Base-by-base conservation (phyloP, 2,329 filamentous ascomycete species). In the Exserohilum rostratum region DNA sequence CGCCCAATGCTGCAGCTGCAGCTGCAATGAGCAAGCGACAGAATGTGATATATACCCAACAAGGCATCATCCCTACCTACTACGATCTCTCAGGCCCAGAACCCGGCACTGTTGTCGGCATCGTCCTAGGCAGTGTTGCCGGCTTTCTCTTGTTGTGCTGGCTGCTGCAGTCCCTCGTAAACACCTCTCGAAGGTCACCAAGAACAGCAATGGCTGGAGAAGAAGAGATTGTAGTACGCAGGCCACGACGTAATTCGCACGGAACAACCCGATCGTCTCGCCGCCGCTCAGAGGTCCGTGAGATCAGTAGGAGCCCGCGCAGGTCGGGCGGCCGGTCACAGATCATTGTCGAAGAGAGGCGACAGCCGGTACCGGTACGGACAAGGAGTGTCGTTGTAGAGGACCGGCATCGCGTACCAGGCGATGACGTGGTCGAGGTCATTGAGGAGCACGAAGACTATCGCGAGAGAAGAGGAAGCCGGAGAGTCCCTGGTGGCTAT, bases 31-130 rank as follows among this genome's bases (percentile, higher is more conserved):
- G 57, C 39, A 61, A 63, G 51, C 64, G 67, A 18, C 61, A 66
- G 34, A 56, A 64, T 17, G 53, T 64, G 2, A 46, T 55, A 49
- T 39, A 58, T 11, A 49, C 62, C 18, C 62, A 64, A 20, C 61
- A 57, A 13, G 65, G 74, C 53, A 79, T 85, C 57, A 86, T 89
- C 62, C 85, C 86, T 1, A 81, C 83, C 22, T 84, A 84, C 62
- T 89, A 89, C 73, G 78, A 80, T 40, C 77, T 78, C 47, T 75
- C 75, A 22, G 81, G 84, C 5, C 85, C 85, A 0, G 42, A 78
- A 0, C 81, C 85, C 0, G 85, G 83, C 49, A 80, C 81, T 34
- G 81, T 88, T 1, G 84, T 80, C 9, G 86, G 86, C 50, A 87
- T 88, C 53, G 82, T 83, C 5, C 75, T 85, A 22, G 83, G 83